Conservation (phyloP, 352 stramenopile species). For the Phytophthora tentaculata region DNA sequence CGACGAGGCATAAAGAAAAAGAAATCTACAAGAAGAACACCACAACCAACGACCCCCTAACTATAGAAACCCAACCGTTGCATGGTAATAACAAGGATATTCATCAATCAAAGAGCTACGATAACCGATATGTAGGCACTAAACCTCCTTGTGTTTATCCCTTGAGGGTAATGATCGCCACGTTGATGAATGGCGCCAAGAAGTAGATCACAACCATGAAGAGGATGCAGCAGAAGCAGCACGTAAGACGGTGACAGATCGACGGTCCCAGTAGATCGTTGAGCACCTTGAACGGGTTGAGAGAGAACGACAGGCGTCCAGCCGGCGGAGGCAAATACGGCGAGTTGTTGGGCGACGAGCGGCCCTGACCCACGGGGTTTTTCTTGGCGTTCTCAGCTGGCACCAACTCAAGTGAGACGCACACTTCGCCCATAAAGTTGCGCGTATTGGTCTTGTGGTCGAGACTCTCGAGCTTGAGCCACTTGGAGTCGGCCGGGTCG, state of each 20-base stretch:
- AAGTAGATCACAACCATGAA: slow-evolving; percentile 91
- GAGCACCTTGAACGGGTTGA: slow-evolving; percentile 93
- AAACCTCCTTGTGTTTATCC: too few relatives aligned
- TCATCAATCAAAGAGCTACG: too few relatives aligned
- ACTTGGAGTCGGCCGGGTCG: slow-evolving; percentile 83
- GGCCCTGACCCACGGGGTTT: slow-evolving; percentile 81
- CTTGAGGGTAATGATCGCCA: slow-evolving; percentile 79
- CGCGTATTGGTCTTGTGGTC: slow-evolving; percentile 84
- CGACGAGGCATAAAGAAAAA: slow-evolving; percentile 21
- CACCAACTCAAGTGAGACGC: slow-evolving; percentile 88
- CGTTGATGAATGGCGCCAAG: slow-evolving; percentile 85
- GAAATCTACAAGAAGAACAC: neutral
- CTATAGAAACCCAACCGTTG: slow-evolving; percentile 26
- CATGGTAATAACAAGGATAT: too few relatives aligned
- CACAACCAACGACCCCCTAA: slow-evolving; percentile 18
- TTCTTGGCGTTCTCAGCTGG: slow-evolving; percentile 86
- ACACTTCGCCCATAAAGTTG: slow-evolving; percentile 89
- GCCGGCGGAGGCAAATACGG: slow-evolving; percentile 91
- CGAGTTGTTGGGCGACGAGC: slow-evolving; percentile 92
- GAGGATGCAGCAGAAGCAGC: slow-evolving; percentile 85
- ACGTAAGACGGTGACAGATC: slow-evolving; percentile 86
- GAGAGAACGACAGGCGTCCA: slow-evolving; percentile 90
- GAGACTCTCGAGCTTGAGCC: slow-evolving; percentile 84
- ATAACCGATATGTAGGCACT: slow-evolving; percentile 21
- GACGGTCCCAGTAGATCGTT: slow-evolving; percentile 87